Percentiles rank a stretch among this genome's conserved stretches.
phyloP scores from a whole-genome alignment of 805 yeast genomes.

The Yamadazyma olivae region DNA sequence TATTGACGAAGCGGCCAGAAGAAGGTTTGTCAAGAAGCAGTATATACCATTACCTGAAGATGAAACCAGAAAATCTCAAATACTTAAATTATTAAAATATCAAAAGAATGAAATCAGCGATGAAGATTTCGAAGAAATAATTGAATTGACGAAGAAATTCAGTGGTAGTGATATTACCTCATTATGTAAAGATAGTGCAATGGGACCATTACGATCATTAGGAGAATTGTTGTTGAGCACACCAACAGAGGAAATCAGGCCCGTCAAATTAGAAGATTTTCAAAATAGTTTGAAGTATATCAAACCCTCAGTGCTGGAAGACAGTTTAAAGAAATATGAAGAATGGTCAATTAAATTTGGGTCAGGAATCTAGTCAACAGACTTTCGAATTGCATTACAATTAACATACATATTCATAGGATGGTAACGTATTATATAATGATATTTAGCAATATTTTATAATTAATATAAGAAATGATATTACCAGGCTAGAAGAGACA shows the following conservation, averaged over 20 bases:
- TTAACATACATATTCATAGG: no score
- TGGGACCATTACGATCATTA: constrained; percentile 90
- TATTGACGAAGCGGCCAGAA: constrained; percentile 93
- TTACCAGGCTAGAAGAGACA: no score
- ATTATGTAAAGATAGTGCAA: constrained; percentile 93
- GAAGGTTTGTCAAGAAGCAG: constrained; percentile 87
- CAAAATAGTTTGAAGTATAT: constrained; percentile 70
- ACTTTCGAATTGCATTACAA: no score
- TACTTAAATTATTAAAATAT: constrained; percentile 60
- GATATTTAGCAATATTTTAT: no score
- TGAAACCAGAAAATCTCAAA: constrained; percentile 73
- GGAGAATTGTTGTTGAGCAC: constrained; percentile 78
- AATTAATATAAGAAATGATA: no score
- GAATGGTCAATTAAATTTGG: constrained; percentile 88
- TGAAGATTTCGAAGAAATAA: constrained; percentile 57
- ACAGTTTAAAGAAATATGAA: constrained; percentile 76
- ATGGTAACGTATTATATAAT: no score
- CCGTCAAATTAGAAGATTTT: constrained; percentile 73
- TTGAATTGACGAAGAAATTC: constrained; percentile 67
- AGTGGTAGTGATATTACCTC: constrained; percentile 96
- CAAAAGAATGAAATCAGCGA: constrained; percentile 71
- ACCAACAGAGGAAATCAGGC: constrained; percentile 72
- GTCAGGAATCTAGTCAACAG: constrained; percentile 32
- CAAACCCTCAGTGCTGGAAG: constrained; percentile 83
- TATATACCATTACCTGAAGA: constrained; percentile 92